Evolutionary conservation across 2,329 filamentous ascomycete species (phyloP), one percentile per base, ranked within the genome.

Genomic region (Xylariaceae sp.): DNA sequence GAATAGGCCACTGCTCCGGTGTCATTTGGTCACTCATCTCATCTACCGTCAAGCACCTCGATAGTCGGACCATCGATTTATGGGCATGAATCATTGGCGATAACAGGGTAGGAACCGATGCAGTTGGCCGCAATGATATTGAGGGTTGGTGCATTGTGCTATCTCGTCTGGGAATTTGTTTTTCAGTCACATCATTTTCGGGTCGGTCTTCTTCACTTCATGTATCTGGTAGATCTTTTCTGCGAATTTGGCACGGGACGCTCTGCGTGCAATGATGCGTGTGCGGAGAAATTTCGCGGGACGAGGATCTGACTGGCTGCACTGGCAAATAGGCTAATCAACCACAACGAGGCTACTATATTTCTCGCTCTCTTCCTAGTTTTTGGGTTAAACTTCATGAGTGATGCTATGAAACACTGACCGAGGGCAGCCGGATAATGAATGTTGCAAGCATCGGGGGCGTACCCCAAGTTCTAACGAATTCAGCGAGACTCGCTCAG

Each of bases 151-250:
- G 50, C 53, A 37, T 51, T 53, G 54, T 54, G 56, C 49, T 52
- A 53, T 54, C 41, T 56, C 47, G 41, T 37, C 47, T 30, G 10
- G 10, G 21, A 8, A n/a, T 10, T 42, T 47, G 43, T 55, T 52
- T 49, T 50, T 45, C 56, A 21, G 53, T 51, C 37, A 51, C 30
- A 22, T 51, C 32, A 32, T 57, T 51, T 59, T 60, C 53, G 57
- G 50, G 47, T 57, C 61, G 57, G 42, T 56, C 45, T 54, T 55
- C 59, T 58, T 50, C 37, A 39, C 49, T 53, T 60, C 39, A 51
- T 49, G 46, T 57, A 51, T 51, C 44, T 54, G 43, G 41, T 47
- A 54, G 53, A 55, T 58, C 21, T 57, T 34, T 39, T 40, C 32
- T 45, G 41, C 52, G 47, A 52, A 53, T 50, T 49, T 56, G 58